These are phyloP conservation scores for Pulveroboletus sp. DNA, from an alignment of 768 basidiomycete species.

Conservation along the genomic window DNA sequence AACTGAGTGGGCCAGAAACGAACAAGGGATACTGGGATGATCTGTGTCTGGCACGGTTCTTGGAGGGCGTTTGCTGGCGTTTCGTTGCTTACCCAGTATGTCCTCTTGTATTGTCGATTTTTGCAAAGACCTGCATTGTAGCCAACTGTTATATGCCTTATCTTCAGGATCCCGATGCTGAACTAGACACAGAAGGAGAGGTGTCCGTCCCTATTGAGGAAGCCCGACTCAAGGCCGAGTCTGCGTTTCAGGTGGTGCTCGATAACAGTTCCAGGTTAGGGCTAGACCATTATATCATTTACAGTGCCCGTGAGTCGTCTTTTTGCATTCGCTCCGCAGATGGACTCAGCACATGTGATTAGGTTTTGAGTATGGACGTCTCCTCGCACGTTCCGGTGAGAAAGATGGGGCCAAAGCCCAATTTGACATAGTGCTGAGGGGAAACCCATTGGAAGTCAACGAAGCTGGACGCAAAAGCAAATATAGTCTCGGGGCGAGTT, in stretches of 20 bases:
- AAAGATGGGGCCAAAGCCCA: constrained; percentile 56
- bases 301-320: constrained; percentile 68
- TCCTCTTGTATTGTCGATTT: constrained; percentile 6
- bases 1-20: constrained; percentile 27
- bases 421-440: constrained; percentile 81
- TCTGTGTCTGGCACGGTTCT: constrained; percentile 71
- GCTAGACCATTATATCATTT: constrained; percentile 86
- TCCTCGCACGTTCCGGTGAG: constrained; percentile 70
- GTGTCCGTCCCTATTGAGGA: constrained; percentile 41
- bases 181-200: constrained; percentile 37
- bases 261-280: constrained; percentile 65
- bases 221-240: constrained; percentile 48
- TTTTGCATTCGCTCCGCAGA: neutral
- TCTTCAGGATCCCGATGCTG: constrained; percentile 55
- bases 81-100: constrained; percentile 84
- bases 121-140: neutral
- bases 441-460: constrained; percentile 70
- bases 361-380: constrained; percentile 87
- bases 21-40: constrained; percentile 82
- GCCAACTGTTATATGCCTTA: neutral
- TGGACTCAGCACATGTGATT: neutral
- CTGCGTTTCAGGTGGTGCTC: constrained; percentile 64
- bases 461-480: constrained; percentile 62
- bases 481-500: constrained; percentile 74
- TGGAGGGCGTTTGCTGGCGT: constrained; percentile 78